A percentile compares a stretch with the other conserved stretches of the same genome.
phyloP scores from a whole-genome alignment of 345 rosid genomes.

The Arabis alpina region DNA sequence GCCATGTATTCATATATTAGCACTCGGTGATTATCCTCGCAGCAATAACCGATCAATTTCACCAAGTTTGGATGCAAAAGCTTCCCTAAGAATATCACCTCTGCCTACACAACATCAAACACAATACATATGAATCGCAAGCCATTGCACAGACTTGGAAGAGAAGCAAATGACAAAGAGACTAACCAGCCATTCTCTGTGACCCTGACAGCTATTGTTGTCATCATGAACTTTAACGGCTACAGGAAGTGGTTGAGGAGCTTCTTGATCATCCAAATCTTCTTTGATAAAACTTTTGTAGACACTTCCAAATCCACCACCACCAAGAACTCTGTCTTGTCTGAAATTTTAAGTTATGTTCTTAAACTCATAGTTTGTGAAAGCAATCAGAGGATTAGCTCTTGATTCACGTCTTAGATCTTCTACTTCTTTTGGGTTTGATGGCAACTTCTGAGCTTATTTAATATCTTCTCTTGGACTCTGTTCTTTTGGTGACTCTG shows the following conservation, averaged over 20 bases:
- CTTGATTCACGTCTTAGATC: slow-evolving; percentile 80
- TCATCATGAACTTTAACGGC: slow-evolving; percentile 99
- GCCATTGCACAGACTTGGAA: too few species aligned
- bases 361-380: slow-evolving; percentile 75
- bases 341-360: slow-evolving; percentile 78
- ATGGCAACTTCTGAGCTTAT: slow-evolving; percentile 69
- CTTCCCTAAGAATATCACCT: slow-evolving; percentile 94
- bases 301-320: slow-evolving; percentile 96
- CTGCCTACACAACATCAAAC: slow-evolving; percentile 64
- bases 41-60: slow-evolving; percentile 91
- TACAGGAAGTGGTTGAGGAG: slow-evolving; percentile 67
- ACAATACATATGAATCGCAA: slow-evolving; percentile 10
- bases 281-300: slow-evolving; percentile 80
- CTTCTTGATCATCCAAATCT: slow-evolving; percentile 58
- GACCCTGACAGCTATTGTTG: slow-evolving; percentile 89
- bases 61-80: slow-evolving; percentile 96
- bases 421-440: slow-evolving; percentile 96
- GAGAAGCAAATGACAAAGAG: slow-evolving; percentile 22
- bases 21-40: slow-evolving; percentile 84
- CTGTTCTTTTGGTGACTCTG: slow-evolving; percentile 70
- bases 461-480: slow-evolving; percentile 46
- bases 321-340: slow-evolving; percentile 91
- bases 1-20: slow-evolving; percentile 91
- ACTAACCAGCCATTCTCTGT: slow-evolving; percentile 97
- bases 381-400: slow-evolving; percentile 82